phyloP scores from a whole-genome alignment of 2,329 filamentous ascomycete genomes.

The Pestalotiopsis sp. region DNA sequence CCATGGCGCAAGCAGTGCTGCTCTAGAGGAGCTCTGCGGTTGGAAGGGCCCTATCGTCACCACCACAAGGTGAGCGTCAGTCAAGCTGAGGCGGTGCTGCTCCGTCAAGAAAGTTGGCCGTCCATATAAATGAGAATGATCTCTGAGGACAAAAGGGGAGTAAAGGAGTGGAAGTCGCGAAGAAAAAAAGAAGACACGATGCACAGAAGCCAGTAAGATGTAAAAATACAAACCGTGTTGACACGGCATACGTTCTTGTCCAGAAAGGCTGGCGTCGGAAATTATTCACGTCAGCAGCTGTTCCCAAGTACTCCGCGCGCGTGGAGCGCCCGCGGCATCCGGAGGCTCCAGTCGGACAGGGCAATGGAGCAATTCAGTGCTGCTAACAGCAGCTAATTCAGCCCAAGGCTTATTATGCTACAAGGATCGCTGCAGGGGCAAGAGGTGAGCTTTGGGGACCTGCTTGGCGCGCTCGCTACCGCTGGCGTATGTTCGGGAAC shows the following conservation, averaged over 20 bases:
- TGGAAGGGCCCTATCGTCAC: not conserved
- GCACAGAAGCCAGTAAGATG: not conserved
- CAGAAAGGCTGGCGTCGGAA: not conserved
- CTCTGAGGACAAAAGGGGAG: not conserved
- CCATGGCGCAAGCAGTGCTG: constrained; percentile 44
- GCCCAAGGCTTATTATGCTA: not conserved
- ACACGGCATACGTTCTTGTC: not conserved
- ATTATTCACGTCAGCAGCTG: constrained; percentile 9
- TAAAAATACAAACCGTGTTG: not conserved
- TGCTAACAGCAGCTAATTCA: not conserved
- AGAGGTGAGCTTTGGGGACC: not conserved
- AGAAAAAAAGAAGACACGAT: not conserved
- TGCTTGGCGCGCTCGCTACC: not conserved
- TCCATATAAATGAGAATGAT: not conserved
- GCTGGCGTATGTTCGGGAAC: not conserved
- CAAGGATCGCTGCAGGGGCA: constrained; percentile 4
- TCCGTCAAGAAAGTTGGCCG: not conserved
- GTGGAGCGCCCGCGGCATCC: constrained; percentile 12
- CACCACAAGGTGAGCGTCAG: not conserved
- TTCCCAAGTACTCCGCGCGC: not conserved
- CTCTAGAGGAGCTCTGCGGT: not conserved
- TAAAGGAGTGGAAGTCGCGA: not conserved
- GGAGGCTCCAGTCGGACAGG: not conserved
- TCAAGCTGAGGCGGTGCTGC: not conserved
- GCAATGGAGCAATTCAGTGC: not conserved